Base-by-base conservation (phyloP, 2,329 filamentous ascomycete species). In the Fusarium pseudograminearum region DNA sequence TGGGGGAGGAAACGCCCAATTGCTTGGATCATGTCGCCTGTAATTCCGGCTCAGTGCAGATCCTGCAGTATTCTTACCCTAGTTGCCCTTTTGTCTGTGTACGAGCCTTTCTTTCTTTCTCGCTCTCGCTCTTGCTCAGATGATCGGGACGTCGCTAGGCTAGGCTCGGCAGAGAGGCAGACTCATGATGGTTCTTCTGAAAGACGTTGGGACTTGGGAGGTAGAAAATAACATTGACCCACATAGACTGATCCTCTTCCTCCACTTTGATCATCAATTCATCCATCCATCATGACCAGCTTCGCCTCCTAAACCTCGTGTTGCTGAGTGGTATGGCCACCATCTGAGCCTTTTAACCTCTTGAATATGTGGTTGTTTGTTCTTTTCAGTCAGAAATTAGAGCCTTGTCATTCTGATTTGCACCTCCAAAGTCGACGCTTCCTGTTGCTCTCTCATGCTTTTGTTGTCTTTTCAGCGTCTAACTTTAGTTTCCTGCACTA, bases 241-340 rank as follows among this genome's bases (percentile, higher is more conserved):
- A 70, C 67, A 48, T 46, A 16, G 38, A 59, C 47, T 45, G 57
- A 63, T 51, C 24, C 48, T 51, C 16, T 70, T 70, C 67, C 57
- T 64, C 57, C 57, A 64, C 54, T 64, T 58, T 45, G 56, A 50
- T 44, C 62, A 57, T 66, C 53, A 34, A 63, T 56, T 24, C 33
- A 38, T 11, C 38, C 33, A 45, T 61, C 70, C 70, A 73, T 72
- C 58, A 58, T 56, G 59, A 63, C 40, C 53, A 61, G 58, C 70
- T 70, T 72, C 63, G 70, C 72, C 70, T 71, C 67, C 45, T 36
- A 48, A 41, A 59, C 46, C 72, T 74, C 72, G 72, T 74, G 72
- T 74, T 74, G 58, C 59, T 48, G 30, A 46, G 44, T 28, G 48
- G 60, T 54, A 62, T 59, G 54, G 50, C 54, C 67, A 70, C 65